Conservation (phyloP, 768 basidiomycete species). For the Amanita jacksonii region DNA sequence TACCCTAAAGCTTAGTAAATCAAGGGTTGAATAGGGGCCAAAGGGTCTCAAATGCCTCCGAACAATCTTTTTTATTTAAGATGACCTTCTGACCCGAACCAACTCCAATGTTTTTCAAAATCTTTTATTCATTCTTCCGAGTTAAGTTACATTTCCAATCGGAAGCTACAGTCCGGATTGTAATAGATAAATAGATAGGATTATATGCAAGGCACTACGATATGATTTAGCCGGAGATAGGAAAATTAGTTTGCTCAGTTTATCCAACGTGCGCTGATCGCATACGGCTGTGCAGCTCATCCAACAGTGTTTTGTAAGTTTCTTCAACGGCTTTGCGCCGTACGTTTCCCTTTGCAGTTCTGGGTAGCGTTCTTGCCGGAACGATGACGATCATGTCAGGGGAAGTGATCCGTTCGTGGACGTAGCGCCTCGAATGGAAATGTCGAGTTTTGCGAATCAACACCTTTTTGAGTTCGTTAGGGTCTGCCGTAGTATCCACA, state of each 20-base stretch:
- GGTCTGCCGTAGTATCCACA: slow-evolving; percentile 34
- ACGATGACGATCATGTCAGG: slow-evolving; percentile 61
- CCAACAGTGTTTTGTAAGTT: slow-evolving; percentile 44
- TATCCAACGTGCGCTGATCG: background rate
- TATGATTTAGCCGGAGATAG: too few species aligned
- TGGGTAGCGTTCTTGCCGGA: slow-evolving; percentile 53
- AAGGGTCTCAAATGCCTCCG: too few species aligned
- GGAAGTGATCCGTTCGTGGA: slow-evolving; percentile 68
- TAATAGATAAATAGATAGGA: too few species aligned
- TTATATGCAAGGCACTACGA: too few species aligned
- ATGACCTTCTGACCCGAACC: too few species aligned
- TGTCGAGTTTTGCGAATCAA: slow-evolving; percentile 64
- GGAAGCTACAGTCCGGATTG: too few species aligned
- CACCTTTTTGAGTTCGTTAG: slow-evolving; percentile 53
- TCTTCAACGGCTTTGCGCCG: slow-evolving; percentile 71
- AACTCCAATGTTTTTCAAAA: too few species aligned
- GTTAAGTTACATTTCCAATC: too few species aligned
- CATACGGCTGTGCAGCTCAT: slow-evolving; percentile 36
- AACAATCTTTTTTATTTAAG: too few species aligned
- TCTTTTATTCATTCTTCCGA: too few species aligned
- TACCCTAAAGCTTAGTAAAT: too few species aligned
- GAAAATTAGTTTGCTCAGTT: background rate
- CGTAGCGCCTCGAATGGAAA: slow-evolving; percentile 67
- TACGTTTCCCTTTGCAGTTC: slow-evolving; percentile 79
- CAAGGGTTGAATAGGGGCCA: too few species aligned